phyloP scores from a whole-genome alignment of 2,329 filamentous ascomycete species.

The Colletotrichum abscissum region DNA sequence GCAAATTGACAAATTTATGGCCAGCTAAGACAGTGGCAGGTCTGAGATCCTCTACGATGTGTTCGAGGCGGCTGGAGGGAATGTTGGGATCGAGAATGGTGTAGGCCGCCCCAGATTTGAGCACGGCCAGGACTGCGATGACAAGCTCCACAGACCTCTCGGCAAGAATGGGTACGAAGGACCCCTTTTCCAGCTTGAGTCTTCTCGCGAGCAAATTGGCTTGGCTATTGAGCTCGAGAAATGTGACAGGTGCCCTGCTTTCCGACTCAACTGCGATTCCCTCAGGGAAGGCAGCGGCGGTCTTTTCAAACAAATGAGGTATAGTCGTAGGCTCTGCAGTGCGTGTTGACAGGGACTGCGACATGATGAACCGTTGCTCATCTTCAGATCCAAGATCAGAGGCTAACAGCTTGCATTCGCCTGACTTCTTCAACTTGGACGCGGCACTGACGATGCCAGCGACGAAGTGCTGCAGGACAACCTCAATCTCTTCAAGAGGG shows the following conservation, averaged over 20 bases:
- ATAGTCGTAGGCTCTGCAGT: background rate
- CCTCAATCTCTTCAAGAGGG: background rate
- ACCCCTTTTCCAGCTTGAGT: background rate
- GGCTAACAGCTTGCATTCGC: background rate
- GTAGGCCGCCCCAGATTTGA: constrained; percentile 40
- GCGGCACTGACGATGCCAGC: background rate
- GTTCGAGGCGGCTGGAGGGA: constrained; percentile 31
- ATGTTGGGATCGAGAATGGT: constrained; percentile 37
- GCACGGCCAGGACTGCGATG: constrained; percentile 37
- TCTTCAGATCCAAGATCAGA: background rate
- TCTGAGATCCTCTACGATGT: constrained; percentile 35
- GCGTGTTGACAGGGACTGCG: background rate
- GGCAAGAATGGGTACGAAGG: background rate
- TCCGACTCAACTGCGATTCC: background rate
- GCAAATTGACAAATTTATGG: background rate
- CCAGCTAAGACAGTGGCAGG: constrained; percentile 15
- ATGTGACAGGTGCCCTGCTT: background rate
- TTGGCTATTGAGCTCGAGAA: background rate
- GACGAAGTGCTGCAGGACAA: background rate
- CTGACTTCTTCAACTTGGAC: background rate
- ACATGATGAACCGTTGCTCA: background rate
- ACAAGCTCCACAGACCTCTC: constrained; percentile 30
- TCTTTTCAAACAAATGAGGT: background rate
- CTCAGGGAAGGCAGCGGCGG: background rate
- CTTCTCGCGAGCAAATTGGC: background rate